Percentiles rank a stretch among this genome's conserved stretches.
These are phyloP conservation scores for Colletotrichum ledebouriae DNA, from an alignment of 2,329 filamentous ascomycete species.

Conservation along the genomic window DNA sequence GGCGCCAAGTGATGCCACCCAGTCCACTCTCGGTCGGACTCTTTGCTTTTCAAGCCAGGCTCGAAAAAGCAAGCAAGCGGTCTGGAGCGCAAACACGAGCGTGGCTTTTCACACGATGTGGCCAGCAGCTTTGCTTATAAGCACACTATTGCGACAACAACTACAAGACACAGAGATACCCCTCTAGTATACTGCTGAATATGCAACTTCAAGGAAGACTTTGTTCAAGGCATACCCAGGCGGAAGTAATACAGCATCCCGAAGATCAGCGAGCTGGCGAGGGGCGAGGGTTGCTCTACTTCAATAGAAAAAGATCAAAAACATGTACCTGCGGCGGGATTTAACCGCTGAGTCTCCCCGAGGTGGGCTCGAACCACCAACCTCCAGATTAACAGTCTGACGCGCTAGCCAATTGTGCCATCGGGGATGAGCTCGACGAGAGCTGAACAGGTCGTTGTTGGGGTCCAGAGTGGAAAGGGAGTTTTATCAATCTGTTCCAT, in stretches of 20 bases:
- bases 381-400: conserved; percentile 44
- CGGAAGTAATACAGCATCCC: too few relatives aligned
- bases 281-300: too few relatives aligned
- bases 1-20: conserved; percentile 4
- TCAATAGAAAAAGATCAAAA: not conserved
- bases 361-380: conserved; percentile 43
- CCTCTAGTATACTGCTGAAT: too few relatives aligned
- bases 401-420: conserved; percentile 43
- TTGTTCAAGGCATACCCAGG: too few relatives aligned
- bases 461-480: too few relatives aligned
- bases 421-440: conserved; percentile 37
- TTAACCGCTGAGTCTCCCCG: conserved; percentile 35
- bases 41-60: not conserved
- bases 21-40: conserved; percentile 8
- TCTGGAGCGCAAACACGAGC: not conserved
- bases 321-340: not conserved
- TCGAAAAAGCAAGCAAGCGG: conserved; percentile 15
- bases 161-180: too few relatives aligned
- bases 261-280: too few relatives aligned
- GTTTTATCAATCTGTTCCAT: not conserved
- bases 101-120: too few relatives aligned
- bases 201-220: too few relatives aligned
- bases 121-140: too few relatives aligned
- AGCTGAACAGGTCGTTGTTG: conserved; percentile 25
- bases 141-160: too few relatives aligned